Base-by-base conservation (phyloP, 2,329 filamentous ascomycete species). In the Penicillium freii region DNA sequence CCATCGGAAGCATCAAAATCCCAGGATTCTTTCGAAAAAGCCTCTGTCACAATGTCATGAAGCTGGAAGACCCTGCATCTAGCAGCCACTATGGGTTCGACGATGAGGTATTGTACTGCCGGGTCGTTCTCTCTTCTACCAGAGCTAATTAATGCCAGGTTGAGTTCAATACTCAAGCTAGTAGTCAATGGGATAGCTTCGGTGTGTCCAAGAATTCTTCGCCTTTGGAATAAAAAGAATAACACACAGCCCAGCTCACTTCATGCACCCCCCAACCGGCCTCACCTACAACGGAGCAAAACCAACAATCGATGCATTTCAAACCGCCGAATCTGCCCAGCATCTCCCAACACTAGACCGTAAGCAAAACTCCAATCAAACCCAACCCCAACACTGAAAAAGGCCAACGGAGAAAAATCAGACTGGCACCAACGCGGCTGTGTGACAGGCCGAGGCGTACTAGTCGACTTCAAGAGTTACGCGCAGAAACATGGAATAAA, bases 381-480 rank as follows among this genome's bases (percentile, higher is more conserved):
- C 47, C 3, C 7, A 17, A 29, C 27, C 15, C 19, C 15, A 34
- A 2, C 6, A 21, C 11, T n/a, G 15, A 19, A 29, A 33, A 31
- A 31, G 53, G 27, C 43, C 43, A 61, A 53, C 39, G 36, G 40
- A 67, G 0, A 64, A 61, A 61, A 61, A 7, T 56, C 62, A 78
- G 62, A 73, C 47, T 76, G 74, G 73, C 66, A 75, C 34, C 64
- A 71, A 11, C 80, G 74, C 2, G 79, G 80, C 36, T 61, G 62
- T 21, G 75, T 84, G 7, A 78, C 78, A 2, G 81, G 81, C 3
- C 76, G 82, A 0, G 81, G 81, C 21, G 73, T 84, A 2, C 70
- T 84, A 0, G 69, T 84, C 0, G 84, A 87, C 66, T 85, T 80
- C 53, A 77, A 75, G 49, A 62, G 71, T 10, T 90, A 87, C 81